Conservation (phyloP, 805 yeast species). For the Cyberlindnera euphorbiae region DNA sequence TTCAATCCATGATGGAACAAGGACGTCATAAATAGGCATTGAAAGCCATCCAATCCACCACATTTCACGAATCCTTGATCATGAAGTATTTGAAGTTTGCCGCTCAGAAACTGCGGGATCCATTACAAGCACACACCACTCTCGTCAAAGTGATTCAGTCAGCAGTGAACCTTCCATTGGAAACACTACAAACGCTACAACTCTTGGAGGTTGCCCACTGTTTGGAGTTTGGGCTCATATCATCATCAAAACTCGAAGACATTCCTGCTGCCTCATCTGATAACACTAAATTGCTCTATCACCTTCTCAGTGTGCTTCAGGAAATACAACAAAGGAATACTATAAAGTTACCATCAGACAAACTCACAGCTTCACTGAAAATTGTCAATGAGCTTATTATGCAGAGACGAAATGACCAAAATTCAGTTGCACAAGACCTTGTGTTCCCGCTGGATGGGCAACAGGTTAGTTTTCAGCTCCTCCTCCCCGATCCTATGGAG, state of each 20-base stretch:
- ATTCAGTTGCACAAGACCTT: background rate
- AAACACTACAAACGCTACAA: slow-evolving; percentile 5
- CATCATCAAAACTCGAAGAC: slow-evolving; percentile 1
- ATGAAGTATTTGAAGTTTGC: slow-evolving; percentile 10
- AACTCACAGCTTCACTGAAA: slow-evolving; percentile 1
- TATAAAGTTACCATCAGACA: background rate
- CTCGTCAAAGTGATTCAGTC: slow-evolving; percentile 2
- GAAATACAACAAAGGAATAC: slow-evolving; percentile 2
- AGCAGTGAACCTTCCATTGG: background rate
- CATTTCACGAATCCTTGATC: background rate
- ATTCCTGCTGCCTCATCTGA: background rate
- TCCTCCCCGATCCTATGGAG: background rate
- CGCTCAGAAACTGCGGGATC: slow-evolving; percentile 7
- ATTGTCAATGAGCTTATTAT: slow-evolving; percentile 1
- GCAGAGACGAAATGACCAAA: no score
- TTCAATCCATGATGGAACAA: slow-evolving; percentile 5
- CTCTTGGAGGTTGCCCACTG: slow-evolving; percentile 13
- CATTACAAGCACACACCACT: slow-evolving; percentile 11
- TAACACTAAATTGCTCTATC: background rate
- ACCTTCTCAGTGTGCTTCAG: slow-evolving; percentile 1
- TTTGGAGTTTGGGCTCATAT: slow-evolving; percentile 11
- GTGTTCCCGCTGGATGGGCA: background rate
- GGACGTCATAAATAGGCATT: slow-evolving; percentile 12
- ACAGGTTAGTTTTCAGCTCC: background rate
- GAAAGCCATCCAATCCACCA: slow-evolving; percentile 1